Conservation (phyloP, 768 basidiomycete genomes). For the Galerina marginata region DNA sequence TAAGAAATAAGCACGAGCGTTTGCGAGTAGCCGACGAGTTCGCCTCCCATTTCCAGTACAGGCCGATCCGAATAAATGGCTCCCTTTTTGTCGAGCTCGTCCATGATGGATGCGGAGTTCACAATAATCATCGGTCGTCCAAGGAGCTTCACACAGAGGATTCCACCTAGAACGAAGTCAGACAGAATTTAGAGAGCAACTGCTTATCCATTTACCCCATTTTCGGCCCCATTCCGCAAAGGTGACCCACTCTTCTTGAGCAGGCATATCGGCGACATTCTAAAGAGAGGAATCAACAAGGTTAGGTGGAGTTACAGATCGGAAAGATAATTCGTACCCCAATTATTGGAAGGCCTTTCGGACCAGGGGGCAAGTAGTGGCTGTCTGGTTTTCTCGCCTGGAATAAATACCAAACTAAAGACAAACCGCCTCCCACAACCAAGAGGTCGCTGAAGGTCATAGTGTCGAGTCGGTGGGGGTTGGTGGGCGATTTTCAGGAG, state of each 20-base stretch:
- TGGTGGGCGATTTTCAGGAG: not conserved
- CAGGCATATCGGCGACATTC: conserved; percentile 56
- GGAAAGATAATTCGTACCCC: conserved; percentile 35
- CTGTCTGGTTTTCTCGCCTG: conserved; percentile 26
- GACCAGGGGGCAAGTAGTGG: conserved; percentile 44
- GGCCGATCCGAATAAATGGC: conserved; percentile 55
- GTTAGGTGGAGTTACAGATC: not conserved
- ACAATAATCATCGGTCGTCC: conserved; percentile 54
- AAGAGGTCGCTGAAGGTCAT: conserved; percentile 11
- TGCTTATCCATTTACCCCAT: conserved; percentile 43
- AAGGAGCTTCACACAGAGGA: conserved; percentile 44
- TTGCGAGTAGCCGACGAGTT: conserved; percentile 52
- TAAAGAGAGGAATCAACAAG: conserved; percentile 18
- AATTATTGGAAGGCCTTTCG: conserved; percentile 45
- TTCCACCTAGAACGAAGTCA: conserved; percentile 34
- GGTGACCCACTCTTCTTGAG: conserved; percentile 49
- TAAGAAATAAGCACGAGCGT: conserved; percentile 52
- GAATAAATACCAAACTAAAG: conserved; percentile 9
- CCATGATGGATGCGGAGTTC: conserved; percentile 48
- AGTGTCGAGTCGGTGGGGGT: not conserved
- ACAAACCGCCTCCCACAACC: conserved; percentile 10
- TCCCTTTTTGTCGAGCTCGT: conserved; percentile 53
- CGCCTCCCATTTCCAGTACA: conserved; percentile 53
- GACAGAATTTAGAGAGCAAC: not conserved
- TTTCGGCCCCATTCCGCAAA: conserved; percentile 58